Evolutionary conservation across 805 yeast genomes (phyloP).

Genomic region (Gaillardinia entomophila): DNA sequence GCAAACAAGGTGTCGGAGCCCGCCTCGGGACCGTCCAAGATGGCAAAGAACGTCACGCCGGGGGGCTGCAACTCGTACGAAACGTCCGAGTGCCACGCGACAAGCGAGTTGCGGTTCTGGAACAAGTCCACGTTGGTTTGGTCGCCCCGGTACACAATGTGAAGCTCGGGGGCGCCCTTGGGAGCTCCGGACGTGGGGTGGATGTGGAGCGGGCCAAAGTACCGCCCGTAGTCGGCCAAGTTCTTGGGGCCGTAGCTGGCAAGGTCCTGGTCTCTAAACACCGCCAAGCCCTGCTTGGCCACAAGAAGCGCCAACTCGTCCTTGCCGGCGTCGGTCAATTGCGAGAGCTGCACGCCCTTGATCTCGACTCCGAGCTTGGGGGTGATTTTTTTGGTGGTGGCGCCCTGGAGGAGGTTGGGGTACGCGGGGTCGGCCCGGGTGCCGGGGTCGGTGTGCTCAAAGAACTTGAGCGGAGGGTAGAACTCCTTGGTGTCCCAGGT

Average conservation of each 20-base stretch:
- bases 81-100: constrained; percentile 33
- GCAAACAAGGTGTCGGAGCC: constrained; percentile 36
- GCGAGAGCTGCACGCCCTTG: constrained; percentile 9
- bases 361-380: constrained; percentile 14
- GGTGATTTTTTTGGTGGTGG: constrained; percentile 6
- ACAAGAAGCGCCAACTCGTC: constrained; percentile 13
- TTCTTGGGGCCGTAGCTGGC: too few species aligned
- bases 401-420: constrained; percentile 7
- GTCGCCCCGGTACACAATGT: constrained; percentile 21
- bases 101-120: constrained; percentile 18
- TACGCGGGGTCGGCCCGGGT: constrained; percentile 10
- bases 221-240: constrained; percentile 26
- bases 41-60: constrained; percentile 31
- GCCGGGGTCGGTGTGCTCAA: constrained; percentile 12
- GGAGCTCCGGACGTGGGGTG: constrained; percentile 43
- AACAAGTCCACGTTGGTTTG: constrained; percentile 7
- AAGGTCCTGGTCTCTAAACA: constrained; percentile 11
- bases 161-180: constrained; percentile 20
- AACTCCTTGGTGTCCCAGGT: constrained; percentile 12
- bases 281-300: constrained; percentile 15
- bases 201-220: constrained; percentile 36
- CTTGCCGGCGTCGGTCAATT: constrained; percentile 9
- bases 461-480: constrained; percentile 8
- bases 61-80: constrained; percentile 39
- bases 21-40: constrained; percentile 27